Base-by-base conservation (phyloP, 345 rosid species). In the Eucalyptus pauciflora region DNA sequence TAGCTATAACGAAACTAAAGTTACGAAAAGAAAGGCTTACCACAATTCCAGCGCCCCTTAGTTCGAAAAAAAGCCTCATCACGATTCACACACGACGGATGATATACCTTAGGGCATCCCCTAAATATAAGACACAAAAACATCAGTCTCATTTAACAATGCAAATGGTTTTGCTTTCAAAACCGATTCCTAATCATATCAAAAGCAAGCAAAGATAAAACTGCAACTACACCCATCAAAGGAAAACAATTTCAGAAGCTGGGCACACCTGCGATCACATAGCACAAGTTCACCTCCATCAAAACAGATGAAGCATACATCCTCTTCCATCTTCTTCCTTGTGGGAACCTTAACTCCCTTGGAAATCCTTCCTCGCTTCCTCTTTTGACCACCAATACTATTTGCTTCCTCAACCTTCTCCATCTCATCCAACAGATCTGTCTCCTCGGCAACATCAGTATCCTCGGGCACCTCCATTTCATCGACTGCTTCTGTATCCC, bases 41-140 rank as follows among this genome's bases (percentile, higher is more conserved):
- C 99, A 87, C 99, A 98, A 92, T 97, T 96, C 99, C 99, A 98
- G 91, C 95, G 93, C 64, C 98, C 99, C 93, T 93, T 96, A 9
- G 98, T 79, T 88, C 89, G 96, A 91, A 98, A 98, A 93, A 97
- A 98, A 49, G 96, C 96, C 86, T 96, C 99, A 83, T 98, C 99
- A 62, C 95, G 96, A 90, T 95, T 94, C 90, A 98, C 97, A 91
- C 99, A 98, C 37, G 98, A 86, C 86, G 99, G 94, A 90, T 98
- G 99, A 90, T 98, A 98, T 48, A 98, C 99, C 95, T 98, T 98
- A 31, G 99, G 99, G 89, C 99, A 98, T 31, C 99, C 99, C 99
- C 99, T 98, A 89, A 41, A 89, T 76, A 89, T 48, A 67, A 81
- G 91, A 85, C 45, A 76, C 16, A 14, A 50, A 54, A 87, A 89